Base-by-base conservation (phyloP, 768 basidiomycete genomes). In the Mycena crocata region DNA sequence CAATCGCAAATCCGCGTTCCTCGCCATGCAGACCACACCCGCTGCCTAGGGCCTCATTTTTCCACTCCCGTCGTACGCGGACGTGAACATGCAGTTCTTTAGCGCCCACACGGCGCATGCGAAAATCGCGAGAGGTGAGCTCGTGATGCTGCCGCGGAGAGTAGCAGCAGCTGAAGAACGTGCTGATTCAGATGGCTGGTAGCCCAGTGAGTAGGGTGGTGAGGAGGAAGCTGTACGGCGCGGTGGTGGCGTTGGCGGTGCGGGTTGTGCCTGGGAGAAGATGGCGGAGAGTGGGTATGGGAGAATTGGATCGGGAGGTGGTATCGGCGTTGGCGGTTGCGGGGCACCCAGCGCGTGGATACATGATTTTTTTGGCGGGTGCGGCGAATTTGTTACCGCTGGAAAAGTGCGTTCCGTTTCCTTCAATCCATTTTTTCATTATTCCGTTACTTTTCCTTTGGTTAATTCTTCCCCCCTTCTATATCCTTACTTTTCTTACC, bases 81-180 rank as follows among this genome's bases (percentile, higher is more conserved):
- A 96, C 77, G 84, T 85, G 57, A 94, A 94, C 73, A 93, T 97
- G 13, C 93, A 96, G 76, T 98, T 97, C 84, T 97, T 95, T 73
- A 95, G 95, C 3, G 95, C 96, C 5, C 96, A 98, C 72, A 98
- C 94, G 0, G 88, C 92, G 3, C 94, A 96, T 74, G 93, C 96
- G 67, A 98, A 98, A 86, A 94, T 97, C 69, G 89, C 92, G 17
- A 83, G 96, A 68, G 96, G 97, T 5, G 34, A 54, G 14, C 28
- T 50, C 5, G 39, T 31, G 28, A 21, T 34, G 2, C 52, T 69
- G 17, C 44, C 26, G 1, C 13, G 24, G 50, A 45, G 19, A 62
- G 17, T 55, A 57, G 50, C 12, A 13, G 21, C 57, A n/a, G 30
- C 37, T 71, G 37, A 26, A 52, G 30, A 60, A 62, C 39, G 52